phyloP scores from a whole-genome alignment of 345 rosid genomes.

The Pistacia vera region DNA sequence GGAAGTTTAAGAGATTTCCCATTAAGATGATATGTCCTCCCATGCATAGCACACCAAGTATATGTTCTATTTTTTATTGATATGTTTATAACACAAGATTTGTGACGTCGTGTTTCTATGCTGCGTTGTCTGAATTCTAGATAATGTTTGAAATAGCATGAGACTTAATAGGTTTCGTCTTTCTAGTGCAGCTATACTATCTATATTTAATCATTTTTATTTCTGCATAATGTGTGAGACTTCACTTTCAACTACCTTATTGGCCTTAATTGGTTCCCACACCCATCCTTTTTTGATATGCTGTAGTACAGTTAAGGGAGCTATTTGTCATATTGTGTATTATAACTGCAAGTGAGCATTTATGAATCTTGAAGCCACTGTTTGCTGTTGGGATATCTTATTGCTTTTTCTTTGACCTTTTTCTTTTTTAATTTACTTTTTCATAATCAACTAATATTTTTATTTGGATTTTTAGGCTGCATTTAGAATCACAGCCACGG shows the following conservation, averaged over 20 bases:
- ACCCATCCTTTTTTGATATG: background rate
- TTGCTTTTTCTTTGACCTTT: background rate
- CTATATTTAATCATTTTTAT: background rate
- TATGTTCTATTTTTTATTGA: too few relatives aligned
- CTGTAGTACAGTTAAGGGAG: background rate
- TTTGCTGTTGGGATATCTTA: background rate
- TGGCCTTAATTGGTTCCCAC: background rate
- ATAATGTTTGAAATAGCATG: background rate
- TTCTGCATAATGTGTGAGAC: background rate
- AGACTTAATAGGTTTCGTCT: background rate
- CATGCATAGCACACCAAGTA: too few relatives aligned
- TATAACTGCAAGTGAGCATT: background rate
- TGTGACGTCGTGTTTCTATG: too few relatives aligned
- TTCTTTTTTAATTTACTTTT: background rate
- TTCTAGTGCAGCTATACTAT: background rate
- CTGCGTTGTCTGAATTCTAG: background rate
- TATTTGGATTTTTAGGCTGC: constrained; percentile 51
- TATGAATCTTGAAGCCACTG: background rate
- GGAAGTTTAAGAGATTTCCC: background rate
- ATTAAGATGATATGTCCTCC: background rate
- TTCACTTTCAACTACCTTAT: background rate
- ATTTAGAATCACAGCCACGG: constrained; percentile 89
- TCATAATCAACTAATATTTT: constrained; percentile 25
- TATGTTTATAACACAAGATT: too few relatives aligned
- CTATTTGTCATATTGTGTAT: background rate